A percentile compares a stretch with the other conserved stretches of the same genome.
Conservation (phyloP, 495 filamentous ascomycete species). For the Amniculicola lignicola region DNA sequence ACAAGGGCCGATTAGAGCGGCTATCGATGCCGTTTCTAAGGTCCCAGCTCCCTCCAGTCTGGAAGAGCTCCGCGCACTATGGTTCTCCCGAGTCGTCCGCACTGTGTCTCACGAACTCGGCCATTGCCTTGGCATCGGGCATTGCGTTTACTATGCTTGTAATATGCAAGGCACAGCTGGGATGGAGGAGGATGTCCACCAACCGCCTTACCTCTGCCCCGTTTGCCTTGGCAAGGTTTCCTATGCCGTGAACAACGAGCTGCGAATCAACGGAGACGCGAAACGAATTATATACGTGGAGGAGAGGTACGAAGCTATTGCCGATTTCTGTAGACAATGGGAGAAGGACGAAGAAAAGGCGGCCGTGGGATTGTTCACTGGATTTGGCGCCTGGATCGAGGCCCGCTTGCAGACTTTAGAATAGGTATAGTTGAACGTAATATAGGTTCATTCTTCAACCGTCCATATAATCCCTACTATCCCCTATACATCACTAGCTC, state of each 20-base stretch:
- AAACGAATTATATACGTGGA: constrained; percentile 7
- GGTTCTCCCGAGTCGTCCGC: constrained; percentile 56
- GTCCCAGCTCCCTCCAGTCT: constrained; percentile 5
- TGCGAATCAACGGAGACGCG: constrained; percentile 8
- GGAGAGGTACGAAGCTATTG: constrained; percentile 17
- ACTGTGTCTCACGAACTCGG: constrained; percentile 63
- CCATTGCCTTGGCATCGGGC: constrained; percentile 63
- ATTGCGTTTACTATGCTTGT: constrained; percentile 69
- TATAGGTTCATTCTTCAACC: too few relatives aligned
- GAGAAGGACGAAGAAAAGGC: not conserved
- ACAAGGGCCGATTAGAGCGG: constrained; percentile 8
- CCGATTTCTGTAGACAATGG: constrained; percentile 10
- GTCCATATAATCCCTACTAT: too few relatives aligned
- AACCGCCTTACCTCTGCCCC: constrained; percentile 66
- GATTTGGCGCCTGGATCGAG: constrained; percentile 10
- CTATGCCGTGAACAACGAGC: constrained; percentile 39
- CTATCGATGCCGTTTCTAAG: constrained; percentile 9
- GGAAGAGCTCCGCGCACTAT: constrained; percentile 42
- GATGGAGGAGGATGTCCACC: constrained; percentile 60
- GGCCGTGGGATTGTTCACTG: constrained; percentile 8
- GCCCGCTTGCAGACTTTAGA: not conserved
- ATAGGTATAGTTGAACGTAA: too few relatives aligned
- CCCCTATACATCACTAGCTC: too few relatives aligned
- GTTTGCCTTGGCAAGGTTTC: constrained; percentile 58
- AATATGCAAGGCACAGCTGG: constrained; percentile 63